Percentiles rank a stretch among this genome's conserved stretches.
Conservation (phyloP, 2,329 filamentous ascomycete genomes). For the Aspergillus glaucus region DNA sequence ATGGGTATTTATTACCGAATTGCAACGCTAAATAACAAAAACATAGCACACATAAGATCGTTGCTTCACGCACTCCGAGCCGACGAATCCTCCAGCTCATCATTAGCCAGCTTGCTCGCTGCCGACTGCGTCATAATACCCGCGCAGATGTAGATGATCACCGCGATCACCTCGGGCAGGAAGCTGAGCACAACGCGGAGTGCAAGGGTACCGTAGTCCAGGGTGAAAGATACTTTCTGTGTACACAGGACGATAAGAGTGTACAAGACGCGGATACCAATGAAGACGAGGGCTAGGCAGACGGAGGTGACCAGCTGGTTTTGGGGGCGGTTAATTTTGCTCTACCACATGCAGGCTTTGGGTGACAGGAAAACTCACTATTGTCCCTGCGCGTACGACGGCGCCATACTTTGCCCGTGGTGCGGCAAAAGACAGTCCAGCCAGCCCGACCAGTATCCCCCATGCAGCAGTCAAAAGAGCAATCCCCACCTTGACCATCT, state of each 20-base stretch:
- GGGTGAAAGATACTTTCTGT: constrained; percentile 13
- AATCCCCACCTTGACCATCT: constrained; percentile 10
- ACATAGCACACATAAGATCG: too few species aligned
- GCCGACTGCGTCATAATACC: constrained; percentile 17
- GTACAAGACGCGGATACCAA: constrained; percentile 21
- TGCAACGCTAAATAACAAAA: too few species aligned
- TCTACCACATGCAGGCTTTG: not conserved
- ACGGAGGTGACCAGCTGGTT: constrained; percentile 9
- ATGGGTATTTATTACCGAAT: too few species aligned
- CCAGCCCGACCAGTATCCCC: constrained; percentile 7
- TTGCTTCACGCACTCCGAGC: too few species aligned
- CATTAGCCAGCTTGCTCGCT: not conserved
- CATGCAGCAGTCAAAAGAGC: constrained; percentile 7
- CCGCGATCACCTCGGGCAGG: constrained; percentile 18
- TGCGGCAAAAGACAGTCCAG: constrained; percentile 4
- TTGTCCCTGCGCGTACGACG: not conserved
- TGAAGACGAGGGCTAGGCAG: constrained; percentile 13
- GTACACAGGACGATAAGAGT: constrained; percentile 15
- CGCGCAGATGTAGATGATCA: constrained; percentile 12
- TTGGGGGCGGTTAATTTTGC: too few species aligned
- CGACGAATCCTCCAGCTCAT: too few species aligned
- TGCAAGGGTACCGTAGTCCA: constrained; percentile 12
- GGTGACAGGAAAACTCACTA: not conserved
- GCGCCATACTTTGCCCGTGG: not conserved
- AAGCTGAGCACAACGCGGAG: constrained; percentile 20